Percentiles rank a stretch among this genome's conserved stretches.
These are phyloP conservation scores for Hymenoscyphus linearis DNA, from an alignment of 2,329 filamentous ascomycete species.

Conservation along the genomic window DNA sequence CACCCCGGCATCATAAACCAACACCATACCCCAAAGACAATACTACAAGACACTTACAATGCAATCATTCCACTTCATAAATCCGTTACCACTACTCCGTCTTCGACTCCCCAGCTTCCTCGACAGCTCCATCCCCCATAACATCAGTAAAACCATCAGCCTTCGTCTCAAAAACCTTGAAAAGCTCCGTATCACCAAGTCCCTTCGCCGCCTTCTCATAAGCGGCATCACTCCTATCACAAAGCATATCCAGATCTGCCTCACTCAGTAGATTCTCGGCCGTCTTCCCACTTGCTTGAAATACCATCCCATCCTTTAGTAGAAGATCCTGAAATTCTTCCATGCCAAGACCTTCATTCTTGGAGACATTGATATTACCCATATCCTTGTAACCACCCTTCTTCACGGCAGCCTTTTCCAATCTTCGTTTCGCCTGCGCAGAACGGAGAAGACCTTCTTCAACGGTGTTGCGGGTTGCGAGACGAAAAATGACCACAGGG, in stretches of 20 bases:
- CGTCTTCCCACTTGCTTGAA: slow-evolving; percentile 52
- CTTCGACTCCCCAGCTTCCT: neutral
- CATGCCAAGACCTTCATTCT: slow-evolving; percentile 47
- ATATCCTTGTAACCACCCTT: slow-evolving; percentile 80
- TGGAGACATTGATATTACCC: slow-evolving; percentile 46
- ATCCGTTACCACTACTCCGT: neutral
- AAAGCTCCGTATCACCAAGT: slow-evolving; percentile 64
- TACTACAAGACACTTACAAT: neutral
- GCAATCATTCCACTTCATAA: neutral
- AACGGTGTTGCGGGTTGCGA: slow-evolving; percentile 89
- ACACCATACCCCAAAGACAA: neutral
- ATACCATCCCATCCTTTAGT: slow-evolving; percentile 66
- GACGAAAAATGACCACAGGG: slow-evolving; percentile 87
- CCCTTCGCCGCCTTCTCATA: slow-evolving; percentile 73
- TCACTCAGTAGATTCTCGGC: slow-evolving; percentile 60
- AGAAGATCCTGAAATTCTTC: slow-evolving; percentile 49
- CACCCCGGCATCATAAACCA: neutral
- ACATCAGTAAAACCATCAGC: slow-evolving; percentile 34
- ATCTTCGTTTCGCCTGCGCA: slow-evolving; percentile 82
- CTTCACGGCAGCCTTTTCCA: slow-evolving; percentile 93
- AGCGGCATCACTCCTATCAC: slow-evolving; percentile 61
- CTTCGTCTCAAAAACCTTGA: slow-evolving; percentile 78
- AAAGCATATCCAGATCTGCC: slow-evolving; percentile 69
- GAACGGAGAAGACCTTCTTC: slow-evolving; percentile 83
- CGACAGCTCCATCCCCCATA: slow-evolving; percentile 12